phyloP scores from a whole-genome alignment of 2,329 filamentous ascomycete species.

The Davidsoniella virescens region DNA sequence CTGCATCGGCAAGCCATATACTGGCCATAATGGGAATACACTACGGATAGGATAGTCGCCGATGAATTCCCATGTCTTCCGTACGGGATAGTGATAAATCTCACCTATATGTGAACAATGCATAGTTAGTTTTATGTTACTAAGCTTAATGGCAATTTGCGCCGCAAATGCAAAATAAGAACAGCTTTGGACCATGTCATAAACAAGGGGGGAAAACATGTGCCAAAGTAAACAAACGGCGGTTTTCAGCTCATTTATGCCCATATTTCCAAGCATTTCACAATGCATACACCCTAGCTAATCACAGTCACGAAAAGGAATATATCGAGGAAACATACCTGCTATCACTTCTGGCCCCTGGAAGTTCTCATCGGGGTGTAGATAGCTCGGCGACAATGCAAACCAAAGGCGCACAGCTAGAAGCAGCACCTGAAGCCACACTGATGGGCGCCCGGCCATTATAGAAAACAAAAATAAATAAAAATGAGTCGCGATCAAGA shows the following conservation, averaged over 20 bases:
- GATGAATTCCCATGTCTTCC: slow-evolving; percentile 92
- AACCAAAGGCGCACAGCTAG: slow-evolving; percentile 84
- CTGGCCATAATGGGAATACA: slow-evolving; percentile 89
- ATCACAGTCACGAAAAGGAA: background rate
- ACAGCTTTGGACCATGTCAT: background rate
- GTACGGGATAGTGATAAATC: slow-evolving; percentile 82
- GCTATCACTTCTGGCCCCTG: slow-evolving; percentile 95
- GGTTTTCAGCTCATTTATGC: background rate
- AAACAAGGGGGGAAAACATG: background rate
- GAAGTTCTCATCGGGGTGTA: slow-evolving; percentile 98
- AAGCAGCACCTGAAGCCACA: slow-evolving; percentile 40
- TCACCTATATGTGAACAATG: slow-evolving; percentile 41
- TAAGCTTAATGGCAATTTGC: background rate
- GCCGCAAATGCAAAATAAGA: background rate
- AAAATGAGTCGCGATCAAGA: no score
- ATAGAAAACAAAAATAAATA: background rate
- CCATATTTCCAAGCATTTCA: no score
- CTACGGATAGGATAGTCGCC: slow-evolving; percentile 78
- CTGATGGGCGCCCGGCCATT: slow-evolving; percentile 10
- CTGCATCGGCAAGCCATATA: slow-evolving; percentile 88
- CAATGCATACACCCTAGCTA: no score
- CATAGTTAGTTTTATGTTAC: background rate
- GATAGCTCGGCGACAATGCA: slow-evolving; percentile 83
- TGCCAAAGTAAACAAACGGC: slow-evolving; percentile 1
- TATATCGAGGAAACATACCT: slow-evolving; percentile 40